Evolutionary conservation across 306 rosid species (phyloP).

Genomic region (Citrullus amarus): DNA sequence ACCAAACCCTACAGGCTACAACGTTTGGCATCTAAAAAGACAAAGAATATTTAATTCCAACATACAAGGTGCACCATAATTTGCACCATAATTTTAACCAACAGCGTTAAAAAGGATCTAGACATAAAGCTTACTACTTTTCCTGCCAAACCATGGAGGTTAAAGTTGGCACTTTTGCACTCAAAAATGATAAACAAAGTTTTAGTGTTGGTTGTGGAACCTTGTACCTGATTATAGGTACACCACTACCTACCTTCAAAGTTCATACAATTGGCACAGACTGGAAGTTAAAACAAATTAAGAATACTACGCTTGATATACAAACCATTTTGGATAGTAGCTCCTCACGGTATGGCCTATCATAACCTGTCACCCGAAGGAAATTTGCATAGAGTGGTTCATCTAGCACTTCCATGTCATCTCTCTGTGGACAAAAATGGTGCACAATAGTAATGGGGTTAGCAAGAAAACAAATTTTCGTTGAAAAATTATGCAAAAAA

Average conservation of each 20-base stretch:
- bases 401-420: conserved; percentile 68
- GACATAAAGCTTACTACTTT: not conserved
- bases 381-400: conserved; percentile 72
- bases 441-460: not conserved
- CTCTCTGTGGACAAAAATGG: conserved; percentile 34
- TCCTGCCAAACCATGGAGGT: not conserved
- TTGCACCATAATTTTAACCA: not conserved
- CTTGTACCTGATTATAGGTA: not conserved
- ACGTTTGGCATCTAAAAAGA: not conserved
- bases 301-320: not conserved
- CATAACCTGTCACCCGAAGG: conserved; percentile 45
- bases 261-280: not conserved
- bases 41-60: not conserved
- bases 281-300: not conserved
- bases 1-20: not conserved
- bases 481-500: not conserved
- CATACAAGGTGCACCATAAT: not conserved
- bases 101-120: not conserved
- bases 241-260: not conserved
- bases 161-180: not conserved
- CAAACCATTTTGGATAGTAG: conserved; percentile 52
- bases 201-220: not conserved
- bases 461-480: not conserved
- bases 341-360: conserved; percentile 65
- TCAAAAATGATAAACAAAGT: not conserved